phyloP scores from a whole-genome alignment of 441 rosid genomes.

The Erodium texanum region DNA sequence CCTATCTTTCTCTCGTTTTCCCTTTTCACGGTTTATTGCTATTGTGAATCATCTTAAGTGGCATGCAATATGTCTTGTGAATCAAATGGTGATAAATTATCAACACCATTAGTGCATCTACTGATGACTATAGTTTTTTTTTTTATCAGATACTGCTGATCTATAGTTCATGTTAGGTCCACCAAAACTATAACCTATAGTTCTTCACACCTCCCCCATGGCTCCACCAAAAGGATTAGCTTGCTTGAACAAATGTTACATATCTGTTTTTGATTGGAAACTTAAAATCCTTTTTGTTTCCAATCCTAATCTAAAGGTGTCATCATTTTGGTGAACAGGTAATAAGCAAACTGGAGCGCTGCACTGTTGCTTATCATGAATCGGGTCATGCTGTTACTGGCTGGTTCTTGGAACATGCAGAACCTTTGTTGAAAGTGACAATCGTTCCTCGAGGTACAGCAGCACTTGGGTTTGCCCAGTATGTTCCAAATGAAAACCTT shows the following conservation, averaged over 20 bases:
- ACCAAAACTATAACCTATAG: neutral
- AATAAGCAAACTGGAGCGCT: conserved; percentile 56
- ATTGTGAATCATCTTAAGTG: neutral
- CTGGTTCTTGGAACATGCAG: conserved; percentile 73
- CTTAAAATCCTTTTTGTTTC: neutral
- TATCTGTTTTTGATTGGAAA: neutral
- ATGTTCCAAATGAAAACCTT: conserved; percentile 70
- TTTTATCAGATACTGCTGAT: neutral
- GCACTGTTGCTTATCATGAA: conserved; percentile 68
- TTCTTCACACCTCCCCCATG: neutral
- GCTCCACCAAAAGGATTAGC: neutral
- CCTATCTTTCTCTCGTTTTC: neutral
- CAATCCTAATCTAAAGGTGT: neutral
- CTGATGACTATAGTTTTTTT: no score
- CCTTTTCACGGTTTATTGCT: neutral
- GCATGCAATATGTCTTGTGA: neutral
- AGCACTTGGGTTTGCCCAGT: conserved; percentile 71
- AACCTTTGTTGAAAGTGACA: conserved; percentile 64
- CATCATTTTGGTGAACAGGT: conserved; percentile 35
- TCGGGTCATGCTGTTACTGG: conserved; percentile 71
- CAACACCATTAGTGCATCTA: neutral
- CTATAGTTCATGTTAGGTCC: neutral
- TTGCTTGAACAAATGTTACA: neutral
- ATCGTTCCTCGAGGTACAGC: conserved; percentile 77
- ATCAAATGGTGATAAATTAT: neutral